Evolutionary conservation across 805 yeast genomes (phyloP).

Genomic region (Spathaspora boniae): DNA sequence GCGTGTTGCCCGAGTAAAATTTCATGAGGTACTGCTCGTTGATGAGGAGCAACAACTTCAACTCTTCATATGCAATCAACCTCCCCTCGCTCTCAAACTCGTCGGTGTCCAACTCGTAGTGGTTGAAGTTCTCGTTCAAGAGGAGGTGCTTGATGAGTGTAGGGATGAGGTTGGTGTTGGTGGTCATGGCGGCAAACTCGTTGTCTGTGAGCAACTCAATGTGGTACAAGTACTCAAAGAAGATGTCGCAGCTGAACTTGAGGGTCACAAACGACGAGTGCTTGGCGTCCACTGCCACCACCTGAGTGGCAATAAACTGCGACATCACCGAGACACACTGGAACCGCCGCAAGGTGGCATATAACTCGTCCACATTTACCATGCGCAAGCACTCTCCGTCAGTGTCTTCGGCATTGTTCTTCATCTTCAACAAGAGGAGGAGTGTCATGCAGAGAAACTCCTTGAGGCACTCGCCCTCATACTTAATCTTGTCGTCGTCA

Average conservation of each 20-base stretch:
- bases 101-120: slow-evolving; percentile 32
- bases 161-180: slow-evolving; percentile 24
- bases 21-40: slow-evolving; percentile 87
- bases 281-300: slow-evolving; percentile 14
- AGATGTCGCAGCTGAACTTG: slow-evolving; percentile 37
- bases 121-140: slow-evolving; percentile 30
- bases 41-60: slow-evolving; percentile 66
- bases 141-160: slow-evolving; percentile 28
- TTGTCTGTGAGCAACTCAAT: slow-evolving; percentile 30
- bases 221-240: slow-evolving; percentile 39
- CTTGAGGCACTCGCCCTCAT: slow-evolving; percentile 23
- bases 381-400: slow-evolving; percentile 14
- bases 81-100: slow-evolving; percentile 53
- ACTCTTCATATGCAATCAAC: slow-evolving; percentile 53
- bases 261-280: slow-evolving; percentile 29
- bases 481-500: slow-evolving; percentile 10
- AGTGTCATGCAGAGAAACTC: slow-evolving; percentile 35
- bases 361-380: slow-evolving; percentile 16
- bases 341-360: slow-evolving; percentile 18
- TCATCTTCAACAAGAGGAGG: slow-evolving; percentile 30
- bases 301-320: slow-evolving; percentile 27
- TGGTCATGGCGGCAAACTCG: slow-evolving; percentile 29
- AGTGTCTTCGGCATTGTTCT: slow-evolving; percentile 18
- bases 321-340: slow-evolving; percentile 27
- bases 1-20: slow-evolving; percentile 23